Evolutionary conservation across 345 rosid genomes (phyloP).

Genomic region (Euphorbia tirucalli): DNA sequence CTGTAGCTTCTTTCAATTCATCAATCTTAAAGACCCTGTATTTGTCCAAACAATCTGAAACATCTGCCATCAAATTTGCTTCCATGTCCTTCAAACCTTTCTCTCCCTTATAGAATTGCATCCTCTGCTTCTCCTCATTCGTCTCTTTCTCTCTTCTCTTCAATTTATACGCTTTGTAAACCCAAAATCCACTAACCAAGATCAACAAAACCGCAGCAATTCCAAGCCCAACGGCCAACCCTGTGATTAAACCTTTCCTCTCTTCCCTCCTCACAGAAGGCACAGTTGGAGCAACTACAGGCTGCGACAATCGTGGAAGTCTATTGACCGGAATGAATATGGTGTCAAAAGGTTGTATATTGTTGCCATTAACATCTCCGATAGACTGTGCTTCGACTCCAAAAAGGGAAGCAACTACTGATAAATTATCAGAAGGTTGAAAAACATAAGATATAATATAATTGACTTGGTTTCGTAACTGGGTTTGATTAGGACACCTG

Average conservation of each 20-base stretch:
- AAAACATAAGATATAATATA: conserved; percentile 58
- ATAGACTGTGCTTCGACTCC: conserved; percentile 38
- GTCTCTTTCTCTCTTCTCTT: conserved; percentile 19
- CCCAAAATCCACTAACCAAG: conserved; percentile 23
- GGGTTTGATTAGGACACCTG: conserved; percentile 56
- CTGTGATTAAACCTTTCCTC: conserved; percentile 44
- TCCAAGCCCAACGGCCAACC: conserved; percentile 54
- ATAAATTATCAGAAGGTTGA: conserved; percentile 55
- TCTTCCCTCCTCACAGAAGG: conserved; percentile 29
- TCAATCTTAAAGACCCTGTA: conserved; percentile 61
- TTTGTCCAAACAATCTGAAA: conserved; percentile 69
- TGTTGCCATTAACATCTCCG: conserved; percentile 41
- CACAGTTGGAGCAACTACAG: conserved; percentile 24
- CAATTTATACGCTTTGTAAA: conserved; percentile 27
- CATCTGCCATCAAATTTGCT: conserved; percentile 58
- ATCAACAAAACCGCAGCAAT: conserved; percentile 36
- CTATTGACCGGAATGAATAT: conserved; percentile 50
- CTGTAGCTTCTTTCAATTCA: conserved; percentile 57
- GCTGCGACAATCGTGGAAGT: conserved; percentile 50
- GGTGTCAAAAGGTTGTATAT: conserved; percentile 33
- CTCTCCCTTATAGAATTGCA: conserved; percentile 16
- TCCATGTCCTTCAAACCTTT: conserved; percentile 32
- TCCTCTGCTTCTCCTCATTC: conserved; percentile 31
- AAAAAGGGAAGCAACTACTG: conserved; percentile 52
- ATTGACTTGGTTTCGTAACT: conserved; percentile 25